phyloP scores from a whole-genome alignment of 768 basidiomycete species.

The Lyophyllum decastes region DNA sequence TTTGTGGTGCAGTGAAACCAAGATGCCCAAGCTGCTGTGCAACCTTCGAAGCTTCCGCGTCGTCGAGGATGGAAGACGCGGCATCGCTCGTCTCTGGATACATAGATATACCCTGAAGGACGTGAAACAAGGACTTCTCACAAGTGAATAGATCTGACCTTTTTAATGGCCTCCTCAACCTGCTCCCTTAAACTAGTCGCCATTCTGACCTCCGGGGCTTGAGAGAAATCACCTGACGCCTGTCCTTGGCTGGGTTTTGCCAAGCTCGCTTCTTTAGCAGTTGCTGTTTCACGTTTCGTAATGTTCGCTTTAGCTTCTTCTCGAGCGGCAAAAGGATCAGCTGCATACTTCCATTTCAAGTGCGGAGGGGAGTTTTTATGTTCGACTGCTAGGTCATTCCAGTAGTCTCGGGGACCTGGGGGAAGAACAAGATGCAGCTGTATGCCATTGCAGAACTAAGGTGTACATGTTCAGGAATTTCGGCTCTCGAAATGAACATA shows the following conservation, averaged over 20 bases:
- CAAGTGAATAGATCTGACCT: constrained; percentile 41
- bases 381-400: constrained; percentile 72
- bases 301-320: constrained; percentile 64
- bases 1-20: constrained; percentile 65
- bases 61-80: constrained; percentile 34
- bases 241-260: constrained; percentile 19
- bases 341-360: constrained; percentile 83
- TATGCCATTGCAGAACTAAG: constrained; percentile 73
- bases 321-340: constrained; percentile 81
- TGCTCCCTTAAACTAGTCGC: constrained; percentile 69
- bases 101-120: constrained; percentile 47
- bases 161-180: constrained; percentile 81
- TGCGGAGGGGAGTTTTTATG: constrained; percentile 70
- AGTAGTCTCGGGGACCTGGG: constrained; percentile 84
- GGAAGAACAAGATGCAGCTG: constrained; percentile 79
- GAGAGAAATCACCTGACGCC: constrained; percentile 39
- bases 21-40: constrained; percentile 57
- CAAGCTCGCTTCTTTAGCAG: constrained; percentile 11
- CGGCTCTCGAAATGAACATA: constrained; percentile 10
- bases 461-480: constrained; percentile 25
- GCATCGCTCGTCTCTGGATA: constrained; percentile 48
- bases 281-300: constrained; percentile 41
- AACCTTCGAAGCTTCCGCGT: constrained; percentile 45
- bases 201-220: constrained; percentile 83
- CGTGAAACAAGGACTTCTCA: background rate